phyloP scores from a whole-genome alignment of 352 stramenopile genomes.

The Phytophthora megakarya region DNA sequence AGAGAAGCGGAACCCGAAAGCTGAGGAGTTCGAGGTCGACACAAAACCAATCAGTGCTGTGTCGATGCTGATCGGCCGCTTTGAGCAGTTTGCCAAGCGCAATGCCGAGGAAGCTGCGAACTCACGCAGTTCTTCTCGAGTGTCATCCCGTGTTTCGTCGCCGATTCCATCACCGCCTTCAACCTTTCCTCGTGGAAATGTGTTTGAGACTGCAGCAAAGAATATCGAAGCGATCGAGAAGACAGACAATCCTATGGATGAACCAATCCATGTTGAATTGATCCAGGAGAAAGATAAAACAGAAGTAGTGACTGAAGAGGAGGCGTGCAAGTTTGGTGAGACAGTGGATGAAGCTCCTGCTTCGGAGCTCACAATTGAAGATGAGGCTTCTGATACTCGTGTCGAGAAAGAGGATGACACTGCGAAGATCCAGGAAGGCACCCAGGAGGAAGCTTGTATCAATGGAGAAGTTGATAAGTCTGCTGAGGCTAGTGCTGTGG shows the following conservation, averaged over 20 bases:
- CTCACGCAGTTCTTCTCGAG: constrained; percentile 19
- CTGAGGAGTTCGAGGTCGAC: constrained; percentile 28
- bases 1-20: neutral
- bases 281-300: constrained; percentile 9
- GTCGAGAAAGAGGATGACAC: neutral
- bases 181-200: constrained; percentile 8
- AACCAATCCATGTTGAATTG: neutral
- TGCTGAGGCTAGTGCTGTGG: neutral
- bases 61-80: constrained; percentile 37
- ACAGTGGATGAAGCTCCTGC: neutral
- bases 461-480: neutral
- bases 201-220: constrained; percentile 19
- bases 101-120: constrained; percentile 22
- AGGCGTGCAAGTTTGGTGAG: neutral
- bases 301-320: constrained; percentile 1
- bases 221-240: constrained; percentile 21
- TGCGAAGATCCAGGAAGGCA: neutral
- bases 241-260: neutral
- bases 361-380: neutral
- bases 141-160: constrained; percentile 18
- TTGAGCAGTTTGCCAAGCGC: constrained; percentile 30
- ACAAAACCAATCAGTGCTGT: constrained; percentile 34
- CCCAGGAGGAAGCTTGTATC: neutral
- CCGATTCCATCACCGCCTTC: constrained; percentile 13
- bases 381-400: neutral